Evolutionary conservation across 495 filamentous ascomycete species (phyloP).

Genomic region (Podospora comata): DNA sequence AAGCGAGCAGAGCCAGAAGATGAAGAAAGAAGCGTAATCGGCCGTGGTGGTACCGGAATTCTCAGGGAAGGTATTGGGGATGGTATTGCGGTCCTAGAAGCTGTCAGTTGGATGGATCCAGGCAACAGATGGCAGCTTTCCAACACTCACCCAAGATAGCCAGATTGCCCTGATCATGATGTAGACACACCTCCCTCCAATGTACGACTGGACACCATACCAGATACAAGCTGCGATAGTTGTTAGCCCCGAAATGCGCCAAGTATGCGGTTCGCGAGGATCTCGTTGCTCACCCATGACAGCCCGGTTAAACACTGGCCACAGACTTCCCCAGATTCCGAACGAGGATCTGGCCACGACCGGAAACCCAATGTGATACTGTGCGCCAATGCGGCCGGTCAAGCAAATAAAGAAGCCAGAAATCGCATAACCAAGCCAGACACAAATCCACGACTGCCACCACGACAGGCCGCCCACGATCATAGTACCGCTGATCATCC

Average conservation of each 20-base stretch:
- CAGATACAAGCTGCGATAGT: slow-evolving; percentile 58
- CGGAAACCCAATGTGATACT: slow-evolving; percentile 85
- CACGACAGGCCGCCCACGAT: slow-evolving; percentile 71
- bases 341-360: slow-evolving; percentile 73
- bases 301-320: slow-evolving; percentile 88
- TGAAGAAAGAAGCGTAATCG: slow-evolving; percentile 74
- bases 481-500: slow-evolving; percentile 94
- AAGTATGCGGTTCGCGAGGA: neutral
- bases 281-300: slow-evolving; percentile 58
- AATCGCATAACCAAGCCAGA: slow-evolving; percentile 81
- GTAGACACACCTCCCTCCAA: slow-evolving; percentile 77
- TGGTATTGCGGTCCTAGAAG: slow-evolving; percentile 42
- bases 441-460: slow-evolving; percentile 94
- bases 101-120: slow-evolving; percentile 15
- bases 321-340: slow-evolving; percentile 82
- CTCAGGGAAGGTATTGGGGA: slow-evolving; percentile 65
- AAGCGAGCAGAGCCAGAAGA: slow-evolving; percentile 79
- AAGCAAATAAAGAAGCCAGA: slow-evolving; percentile 69
- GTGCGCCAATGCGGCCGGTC: slow-evolving; percentile 84
- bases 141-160: slow-evolving; percentile 48
- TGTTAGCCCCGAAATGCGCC: slow-evolving; percentile 12
- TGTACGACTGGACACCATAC: slow-evolving; percentile 86
- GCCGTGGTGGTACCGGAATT: slow-evolving; percentile 70
- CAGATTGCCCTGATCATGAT: slow-evolving; percentile 83
- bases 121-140: neutral